Evolutionary conservation across 345 rosid genomes (phyloP), one percentile per base, ranked within the genome.

Genomic region (Anastatica hierochuntica): DNA sequence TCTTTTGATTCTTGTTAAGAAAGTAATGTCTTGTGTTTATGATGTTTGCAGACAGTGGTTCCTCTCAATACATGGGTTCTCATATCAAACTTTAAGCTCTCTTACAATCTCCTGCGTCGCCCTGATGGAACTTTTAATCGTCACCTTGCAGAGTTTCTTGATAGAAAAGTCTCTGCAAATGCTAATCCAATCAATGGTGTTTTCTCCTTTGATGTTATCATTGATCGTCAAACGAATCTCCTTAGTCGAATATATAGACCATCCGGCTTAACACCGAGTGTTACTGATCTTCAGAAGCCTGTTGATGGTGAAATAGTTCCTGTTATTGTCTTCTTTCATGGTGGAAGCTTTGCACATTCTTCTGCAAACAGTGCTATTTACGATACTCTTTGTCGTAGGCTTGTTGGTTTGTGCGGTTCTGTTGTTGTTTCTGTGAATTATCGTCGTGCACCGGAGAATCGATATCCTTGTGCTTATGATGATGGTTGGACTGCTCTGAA

Each of bases 301-400:
- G 79, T 81, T 13, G 75, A 58, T 2, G 62, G 70, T 42, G 90
- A 90, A 12, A 48, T 77, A n/a, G 81, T 78, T 18, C 90, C 94
- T 18, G 95, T 90, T 30, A 76, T 90, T 20, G 56, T 90, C 47
- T 90, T 90, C 72, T 90, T 86, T 37, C 96, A 90, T 56, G 97
- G 97, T 13, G 97, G 97, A 67, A 86, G 96, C 73, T 90, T 90
- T 62, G 94, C 90, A 0, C 95, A 86, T 66, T 86, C 94, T 38
- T 90, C 97, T 27, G 83, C 79, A 0, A 86, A 86, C 53, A 86
- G 90, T 72, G 79, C 83, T 8, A 86, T 86, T 41, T 90, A 90
- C 43, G 96, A 86, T 17, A 77, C 68, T 8, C 61, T 90, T 2
- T 90, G 96, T 21, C 90, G 95, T 24, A 76, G 95, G 58, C 60